Conservation (phyloP, 495 filamentous ascomycete genomes). For the Hypoxylon lienhwacheense region DNA sequence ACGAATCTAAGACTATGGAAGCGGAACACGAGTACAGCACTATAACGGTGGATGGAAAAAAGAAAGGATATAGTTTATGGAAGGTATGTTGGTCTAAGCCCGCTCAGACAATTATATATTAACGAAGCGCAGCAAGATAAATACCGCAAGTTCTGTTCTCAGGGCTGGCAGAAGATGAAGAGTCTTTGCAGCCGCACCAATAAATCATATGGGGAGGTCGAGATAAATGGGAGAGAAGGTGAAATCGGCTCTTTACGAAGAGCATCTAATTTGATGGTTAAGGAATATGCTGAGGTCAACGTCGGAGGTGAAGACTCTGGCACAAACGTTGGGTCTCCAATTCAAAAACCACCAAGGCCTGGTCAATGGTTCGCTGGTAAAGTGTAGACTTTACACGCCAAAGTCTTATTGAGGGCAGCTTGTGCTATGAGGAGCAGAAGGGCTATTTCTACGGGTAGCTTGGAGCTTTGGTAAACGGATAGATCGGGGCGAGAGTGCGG, state of each 20-base stretch:
- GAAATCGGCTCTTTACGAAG: too few relatives aligned
- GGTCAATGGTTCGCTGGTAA: background rate
- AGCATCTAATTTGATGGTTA: too few relatives aligned
- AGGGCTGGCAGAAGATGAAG: constrained; percentile 13
- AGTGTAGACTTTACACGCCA: background rate
- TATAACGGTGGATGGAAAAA: too few relatives aligned
- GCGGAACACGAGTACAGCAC: too few relatives aligned
- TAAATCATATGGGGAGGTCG: too few relatives aligned
- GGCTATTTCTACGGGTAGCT: background rate
- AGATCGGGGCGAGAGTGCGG: background rate
- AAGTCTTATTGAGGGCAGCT: background rate
- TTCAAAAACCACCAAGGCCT: background rate
- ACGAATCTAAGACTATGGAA: too few relatives aligned
- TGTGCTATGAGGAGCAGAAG: background rate
- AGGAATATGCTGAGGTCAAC: background rate
- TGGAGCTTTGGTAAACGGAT: background rate
- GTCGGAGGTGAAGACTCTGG: background rate
- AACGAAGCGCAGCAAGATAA: background rate
- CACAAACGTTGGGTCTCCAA: background rate
- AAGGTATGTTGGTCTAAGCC: background rate
- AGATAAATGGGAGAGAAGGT: too few relatives aligned
- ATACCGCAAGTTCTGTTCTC: background rate
- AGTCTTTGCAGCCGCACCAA: too few relatives aligned
- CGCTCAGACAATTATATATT: background rate
- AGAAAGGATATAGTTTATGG: too few relatives aligned